Evolutionary conservation across 1,139 yeast genomes (phyloP).

Genomic region (Lizanozyma gosingica): DNA sequence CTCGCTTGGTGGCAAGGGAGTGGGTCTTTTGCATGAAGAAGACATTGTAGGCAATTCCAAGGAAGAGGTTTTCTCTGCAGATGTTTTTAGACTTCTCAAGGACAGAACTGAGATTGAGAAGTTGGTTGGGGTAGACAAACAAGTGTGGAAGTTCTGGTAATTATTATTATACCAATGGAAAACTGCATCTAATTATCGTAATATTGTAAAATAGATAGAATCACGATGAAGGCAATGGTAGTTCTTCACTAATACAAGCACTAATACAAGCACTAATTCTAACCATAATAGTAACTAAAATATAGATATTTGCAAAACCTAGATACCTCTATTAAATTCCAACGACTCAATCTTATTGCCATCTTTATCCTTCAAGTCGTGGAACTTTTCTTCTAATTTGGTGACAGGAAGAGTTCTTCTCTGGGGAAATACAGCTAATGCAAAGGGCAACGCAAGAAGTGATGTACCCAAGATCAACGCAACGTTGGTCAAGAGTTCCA

Average conservation of each 20-base stretch:
- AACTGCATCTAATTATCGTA: neutral
- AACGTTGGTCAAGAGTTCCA: constrained; percentile 64
- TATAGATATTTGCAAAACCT: constrained; percentile 8
- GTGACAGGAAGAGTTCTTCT: constrained; percentile 51
- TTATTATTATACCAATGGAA: too few relatives aligned
- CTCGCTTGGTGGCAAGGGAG: constrained; percentile 85
- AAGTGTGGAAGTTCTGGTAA: constrained; percentile 58
- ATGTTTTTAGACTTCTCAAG: constrained; percentile 26
- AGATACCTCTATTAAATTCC: constrained; percentile 90
- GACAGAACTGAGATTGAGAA: constrained; percentile 40
- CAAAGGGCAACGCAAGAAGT: constrained; percentile 84
- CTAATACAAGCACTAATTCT: constrained; percentile 1
- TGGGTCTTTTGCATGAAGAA: constrained; percentile 37
- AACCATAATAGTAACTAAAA: constrained; percentile 2
- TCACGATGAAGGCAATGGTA: neutral
- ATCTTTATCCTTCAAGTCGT: constrained; percentile 47
- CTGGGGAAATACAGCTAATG: constrained; percentile 93
- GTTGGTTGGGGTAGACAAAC: constrained; percentile 32
- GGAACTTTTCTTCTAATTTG: constrained; percentile 57
- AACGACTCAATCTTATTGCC: constrained; percentile 56
- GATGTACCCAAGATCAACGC: constrained; percentile 83
- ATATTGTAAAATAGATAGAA: constrained; percentile 2
- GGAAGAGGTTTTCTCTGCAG: constrained; percentile 19
- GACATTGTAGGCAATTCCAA: constrained; percentile 10
- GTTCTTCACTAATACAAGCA: neutral